Base-by-base conservation (phyloP, 345 rosid genomes). In the Salix brachista region DNA sequence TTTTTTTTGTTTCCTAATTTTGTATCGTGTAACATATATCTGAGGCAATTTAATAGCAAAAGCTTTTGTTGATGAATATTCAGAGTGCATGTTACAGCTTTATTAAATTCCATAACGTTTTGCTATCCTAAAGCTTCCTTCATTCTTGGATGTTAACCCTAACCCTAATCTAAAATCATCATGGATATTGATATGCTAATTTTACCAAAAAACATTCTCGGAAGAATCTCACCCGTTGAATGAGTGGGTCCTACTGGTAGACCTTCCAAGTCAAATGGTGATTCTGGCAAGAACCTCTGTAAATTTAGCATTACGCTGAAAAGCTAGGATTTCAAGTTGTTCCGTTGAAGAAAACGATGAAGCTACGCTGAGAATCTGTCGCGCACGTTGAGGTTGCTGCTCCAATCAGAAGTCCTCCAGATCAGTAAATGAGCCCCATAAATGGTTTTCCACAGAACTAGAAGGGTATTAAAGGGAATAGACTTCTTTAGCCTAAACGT, bases 11-110 rank as follows among this genome's bases (percentile, higher is more conserved):
- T 26, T 56, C 73, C 56, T 70, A 75, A 67, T 82, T 81, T 84
- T 75, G 83, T 80, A 67, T 26, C 64, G 36, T 88, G 95, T 87
- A 87, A 82, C 79, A 84, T 91, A 88, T 84, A 89, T 84, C 83
- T 83, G 87, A 84, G 85, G 82, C 83, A 48, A 81, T 74, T 50
- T 42, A 67, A 72, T 79, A 70, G 83, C 61, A 72, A 81, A 83
- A 62, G 70, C 42, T 78, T 64, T 21, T 69, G 69, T 71, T 77
- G 73, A 54, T 52, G 70, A 32, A 42, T 34, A 50, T 41, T 26
- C 30, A 32, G 26, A 54, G 18, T 32, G 44, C 30, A n/a, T 10
- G 14, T 23, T 73, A 48, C 66, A 39, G 11, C 75, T 60, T 56
- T 21, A 12, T 60, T 4, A 44, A 61, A 44, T 9, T 18, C 26